These are phyloP conservation scores for Aschersonia sp. DNA, from an alignment of 2,329 filamentous ascomycete species.

Conservation along the genomic window DNA sequence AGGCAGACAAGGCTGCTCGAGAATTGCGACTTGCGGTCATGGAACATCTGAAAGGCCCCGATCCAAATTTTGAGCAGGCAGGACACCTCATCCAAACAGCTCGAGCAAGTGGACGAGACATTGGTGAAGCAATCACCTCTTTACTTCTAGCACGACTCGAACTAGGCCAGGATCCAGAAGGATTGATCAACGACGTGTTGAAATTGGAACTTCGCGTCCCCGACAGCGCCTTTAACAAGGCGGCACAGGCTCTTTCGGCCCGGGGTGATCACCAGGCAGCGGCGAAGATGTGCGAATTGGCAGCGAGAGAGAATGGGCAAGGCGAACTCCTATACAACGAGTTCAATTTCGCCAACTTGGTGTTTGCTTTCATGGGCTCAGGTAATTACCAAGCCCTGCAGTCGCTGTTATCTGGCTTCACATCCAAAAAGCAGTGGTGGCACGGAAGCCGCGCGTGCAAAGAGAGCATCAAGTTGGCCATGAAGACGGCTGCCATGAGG, in stretches of 20 bases:
- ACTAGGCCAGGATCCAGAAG: constrained; percentile 12
- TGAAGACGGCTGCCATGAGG: constrained; percentile 17
- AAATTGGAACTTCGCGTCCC: constrained; percentile 15
- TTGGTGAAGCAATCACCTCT: constrained; percentile 23
- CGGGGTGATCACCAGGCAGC: constrained; percentile 15
- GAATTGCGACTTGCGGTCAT: constrained; percentile 31
- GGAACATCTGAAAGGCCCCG: constrained; percentile 21
- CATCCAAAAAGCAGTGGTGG: constrained; percentile 18
- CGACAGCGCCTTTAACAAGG: constrained; percentile 21
- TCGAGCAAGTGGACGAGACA: constrained; percentile 24
- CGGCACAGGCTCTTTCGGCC: constrained; percentile 15
- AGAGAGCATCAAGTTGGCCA: constrained; percentile 21
- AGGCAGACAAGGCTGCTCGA: not conserved
- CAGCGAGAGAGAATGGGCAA: constrained; percentile 20
- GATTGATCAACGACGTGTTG: constrained; percentile 13
- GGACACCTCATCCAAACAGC: constrained; percentile 24
- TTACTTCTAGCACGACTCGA: constrained; percentile 23
- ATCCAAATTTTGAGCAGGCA: constrained; percentile 16
- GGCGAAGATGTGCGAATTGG: constrained; percentile 18
- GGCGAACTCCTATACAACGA: constrained; percentile 20
- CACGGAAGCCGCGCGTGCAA: constrained; percentile 21
- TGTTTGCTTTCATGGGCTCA: constrained; percentile 18
- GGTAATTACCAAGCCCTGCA: constrained; percentile 16
- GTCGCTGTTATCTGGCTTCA: constrained; percentile 16
- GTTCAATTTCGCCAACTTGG: constrained; percentile 22